These are phyloP conservation scores for Trichophyton simii DNA, from an alignment of 2,329 filamentous ascomycete genomes.

Conservation along the genomic window DNA sequence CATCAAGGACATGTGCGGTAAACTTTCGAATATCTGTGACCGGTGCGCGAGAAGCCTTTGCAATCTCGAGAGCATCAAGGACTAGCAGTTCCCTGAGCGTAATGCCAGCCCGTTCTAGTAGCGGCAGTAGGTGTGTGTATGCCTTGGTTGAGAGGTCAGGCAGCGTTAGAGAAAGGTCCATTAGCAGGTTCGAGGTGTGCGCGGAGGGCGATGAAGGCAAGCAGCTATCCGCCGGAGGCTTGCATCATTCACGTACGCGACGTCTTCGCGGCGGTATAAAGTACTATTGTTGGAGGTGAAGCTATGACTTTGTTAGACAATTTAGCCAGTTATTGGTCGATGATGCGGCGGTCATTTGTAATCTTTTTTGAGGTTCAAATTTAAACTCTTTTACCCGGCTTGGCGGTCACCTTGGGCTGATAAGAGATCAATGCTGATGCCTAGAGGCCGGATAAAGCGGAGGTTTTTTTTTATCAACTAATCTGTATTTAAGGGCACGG, in stretches of 20 bases:
- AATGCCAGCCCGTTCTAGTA: constrained; percentile 64
- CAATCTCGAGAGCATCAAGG: constrained; percentile 68
- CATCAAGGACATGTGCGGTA: constrained; percentile 51
- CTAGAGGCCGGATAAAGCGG: not conserved
- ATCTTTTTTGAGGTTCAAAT: not conserved
- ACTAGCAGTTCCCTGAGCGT: constrained; percentile 75
- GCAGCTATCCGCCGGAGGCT: not conserved
- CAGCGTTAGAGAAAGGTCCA: constrained; percentile 69
- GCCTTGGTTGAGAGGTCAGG: constrained; percentile 62
- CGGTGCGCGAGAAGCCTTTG: constrained; percentile 72
- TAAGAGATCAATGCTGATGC: no score
- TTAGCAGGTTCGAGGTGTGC: constrained; percentile 11
- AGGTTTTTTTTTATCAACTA: not conserved
- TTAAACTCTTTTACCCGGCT: not conserved
- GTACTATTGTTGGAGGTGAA: not conserved
- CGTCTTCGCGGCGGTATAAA: not conserved
- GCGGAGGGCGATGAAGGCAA: not conserved
- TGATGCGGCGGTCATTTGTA: no score
- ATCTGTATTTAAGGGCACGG: not conserved
- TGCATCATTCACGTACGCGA: not conserved
- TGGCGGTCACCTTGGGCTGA: not conserved
- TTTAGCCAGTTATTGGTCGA: no score
- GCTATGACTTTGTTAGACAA: not conserved
- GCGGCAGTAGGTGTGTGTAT: constrained; percentile 63
- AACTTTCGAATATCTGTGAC: constrained; percentile 68